phyloP scores from a whole-genome alignment of 768 basidiomycete genomes.

The Lentinula aciculospora region DNA sequence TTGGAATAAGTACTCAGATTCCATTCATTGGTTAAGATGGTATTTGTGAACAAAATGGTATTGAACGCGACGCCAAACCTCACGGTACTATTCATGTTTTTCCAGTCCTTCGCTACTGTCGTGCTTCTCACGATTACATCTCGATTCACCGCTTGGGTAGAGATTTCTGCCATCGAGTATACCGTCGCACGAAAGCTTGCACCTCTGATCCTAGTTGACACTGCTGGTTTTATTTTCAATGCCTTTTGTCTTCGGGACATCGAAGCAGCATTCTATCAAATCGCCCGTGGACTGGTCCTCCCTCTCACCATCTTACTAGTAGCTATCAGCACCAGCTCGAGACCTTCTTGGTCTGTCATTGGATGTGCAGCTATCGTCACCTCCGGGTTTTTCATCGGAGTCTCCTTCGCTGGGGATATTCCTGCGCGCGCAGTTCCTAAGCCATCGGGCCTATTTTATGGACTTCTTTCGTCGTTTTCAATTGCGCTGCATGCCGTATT shows the following conservation, averaged over 20 bases:
- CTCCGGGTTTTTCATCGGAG: conserved; percentile 66
- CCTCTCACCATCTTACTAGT: conserved; percentile 75
- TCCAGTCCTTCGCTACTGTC: conserved; percentile 24
- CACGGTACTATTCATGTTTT: conserved; percentile 22
- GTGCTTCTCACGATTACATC: conserved; percentile 18
- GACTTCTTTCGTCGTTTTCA: conserved; percentile 60
- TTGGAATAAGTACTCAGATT: not conserved
- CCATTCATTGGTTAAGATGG: conserved; percentile 44
- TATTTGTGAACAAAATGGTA: conserved; percentile 50
- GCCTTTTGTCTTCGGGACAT: conserved; percentile 37
- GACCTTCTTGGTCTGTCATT: conserved; percentile 57
- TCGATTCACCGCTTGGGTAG: conserved; percentile 18
- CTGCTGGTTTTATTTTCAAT: conserved; percentile 25
- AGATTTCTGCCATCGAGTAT: conserved; percentile 17
- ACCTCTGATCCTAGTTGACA: conserved; percentile 30
- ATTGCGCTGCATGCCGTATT: conserved; percentile 79
- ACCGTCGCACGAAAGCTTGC: conserved; percentile 15
- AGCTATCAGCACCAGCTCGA: conserved; percentile 49
- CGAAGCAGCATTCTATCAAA: conserved; percentile 75
- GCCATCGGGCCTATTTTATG: conserved; percentile 60
- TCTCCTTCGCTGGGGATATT: conserved; percentile 33
- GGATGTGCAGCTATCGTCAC: conserved; percentile 68
- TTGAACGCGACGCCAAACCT: conserved; percentile 23
- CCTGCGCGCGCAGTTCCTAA: conserved; percentile 47
- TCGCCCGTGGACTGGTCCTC: conserved; percentile 74